Conservation (phyloP, 2,329 filamentous ascomycete genomes). For the Trichoderma atrobrunneum region DNA sequence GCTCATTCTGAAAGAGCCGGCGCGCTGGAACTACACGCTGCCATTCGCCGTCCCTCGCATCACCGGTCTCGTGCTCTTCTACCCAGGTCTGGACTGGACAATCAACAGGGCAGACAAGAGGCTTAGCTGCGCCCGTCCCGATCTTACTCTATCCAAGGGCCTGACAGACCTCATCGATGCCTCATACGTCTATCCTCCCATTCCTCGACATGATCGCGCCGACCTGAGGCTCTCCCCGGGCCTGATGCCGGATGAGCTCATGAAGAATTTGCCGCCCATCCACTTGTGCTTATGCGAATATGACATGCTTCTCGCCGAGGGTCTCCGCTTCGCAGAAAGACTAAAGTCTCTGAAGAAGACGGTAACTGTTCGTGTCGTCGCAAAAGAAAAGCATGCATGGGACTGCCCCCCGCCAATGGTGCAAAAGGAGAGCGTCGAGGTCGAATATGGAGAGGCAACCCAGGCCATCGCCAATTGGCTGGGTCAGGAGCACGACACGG, state of each 20-base stretch:
- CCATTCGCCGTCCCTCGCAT: conserved; percentile 45
- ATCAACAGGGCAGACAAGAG: conserved; percentile 55
- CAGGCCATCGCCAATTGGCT: conserved; percentile 42
- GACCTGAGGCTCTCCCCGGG: conserved; percentile 59
- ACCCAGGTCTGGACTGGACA: conserved; percentile 62
- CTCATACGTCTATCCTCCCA: conserved; percentile 56
- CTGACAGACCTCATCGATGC: conserved; percentile 63
- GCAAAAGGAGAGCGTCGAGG: conserved; percentile 43
- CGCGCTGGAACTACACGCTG: conserved; percentile 38
- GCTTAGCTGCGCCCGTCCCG: conserved; percentile 50
- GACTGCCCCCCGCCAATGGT: conserved; percentile 46
- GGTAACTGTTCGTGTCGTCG: conserved; percentile 42
- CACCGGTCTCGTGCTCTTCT: conserved; percentile 56
- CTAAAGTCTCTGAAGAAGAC: conserved; percentile 40
- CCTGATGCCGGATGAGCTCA: conserved; percentile 51
- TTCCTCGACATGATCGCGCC: conserved; percentile 43
- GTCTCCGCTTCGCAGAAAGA: conserved; percentile 58
- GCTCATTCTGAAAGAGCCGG: conserved; percentile 45
- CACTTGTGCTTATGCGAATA: conserved; percentile 62
- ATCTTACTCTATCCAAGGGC: conserved; percentile 55
- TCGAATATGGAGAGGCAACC: conserved; percentile 47
- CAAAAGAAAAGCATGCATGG: conserved; percentile 48
- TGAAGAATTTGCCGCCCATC: conserved; percentile 52
- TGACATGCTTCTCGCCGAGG: conserved; percentile 62
- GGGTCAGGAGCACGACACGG: conserved; percentile 37